These are phyloP conservation scores for Epichloe glyceriae DNA, from an alignment of 2,329 filamentous ascomycete species.

Conservation along the genomic window DNA sequence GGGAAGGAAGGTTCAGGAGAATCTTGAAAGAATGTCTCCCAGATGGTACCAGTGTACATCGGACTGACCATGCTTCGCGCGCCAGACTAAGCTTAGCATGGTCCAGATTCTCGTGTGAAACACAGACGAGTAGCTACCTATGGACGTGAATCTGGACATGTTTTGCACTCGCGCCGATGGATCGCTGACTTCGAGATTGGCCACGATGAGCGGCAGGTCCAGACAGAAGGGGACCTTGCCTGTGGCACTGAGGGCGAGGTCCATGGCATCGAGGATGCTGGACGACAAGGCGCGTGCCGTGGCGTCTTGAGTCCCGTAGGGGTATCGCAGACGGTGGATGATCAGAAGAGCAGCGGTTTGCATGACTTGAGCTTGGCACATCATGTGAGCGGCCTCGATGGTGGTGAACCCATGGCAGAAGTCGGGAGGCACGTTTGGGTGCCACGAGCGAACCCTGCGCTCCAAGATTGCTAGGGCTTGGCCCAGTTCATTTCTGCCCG, in stretches of 20 bases:
- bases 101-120: constrained; percentile 1
- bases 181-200: constrained; percentile 13
- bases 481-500: neutral
- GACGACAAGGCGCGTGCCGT: constrained; percentile 3
- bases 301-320: constrained; percentile 6
- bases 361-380: constrained; percentile 16
- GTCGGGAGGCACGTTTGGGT: constrained; percentile 10
- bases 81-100: neutral
- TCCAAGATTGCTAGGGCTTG: constrained; percentile 8
- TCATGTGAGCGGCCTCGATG: constrained; percentile 15
- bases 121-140: constrained; percentile 5
- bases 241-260: constrained; percentile 10
- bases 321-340: constrained; percentile 12
- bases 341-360: constrained; percentile 13
- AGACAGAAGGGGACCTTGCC: constrained; percentile 9
- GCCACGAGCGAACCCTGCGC: constrained; percentile 9
- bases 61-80: neutral
- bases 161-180: constrained; percentile 4
- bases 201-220: constrained; percentile 12
- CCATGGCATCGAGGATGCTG: constrained; percentile 13
- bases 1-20: neutral
- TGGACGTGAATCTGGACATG: constrained; percentile 5
- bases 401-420: constrained; percentile 10
- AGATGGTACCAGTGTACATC: neutral
- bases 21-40: neutral